Evolutionary conservation across 148 eudicot genomes (phyloP).

Genomic region (Polygonum maritimum): DNA sequence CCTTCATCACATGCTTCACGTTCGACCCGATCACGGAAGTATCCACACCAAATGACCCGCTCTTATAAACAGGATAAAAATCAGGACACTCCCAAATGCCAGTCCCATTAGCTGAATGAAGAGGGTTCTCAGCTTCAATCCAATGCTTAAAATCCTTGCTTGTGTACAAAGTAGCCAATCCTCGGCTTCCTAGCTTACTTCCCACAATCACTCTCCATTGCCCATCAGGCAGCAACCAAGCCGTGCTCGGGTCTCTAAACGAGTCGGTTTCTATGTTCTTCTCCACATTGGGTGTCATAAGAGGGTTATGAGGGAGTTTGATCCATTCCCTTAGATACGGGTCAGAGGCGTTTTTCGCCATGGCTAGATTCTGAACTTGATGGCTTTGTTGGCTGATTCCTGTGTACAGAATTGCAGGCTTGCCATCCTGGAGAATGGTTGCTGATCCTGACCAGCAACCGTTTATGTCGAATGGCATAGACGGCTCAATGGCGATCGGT

Average conservation of each 20-base stretch:
- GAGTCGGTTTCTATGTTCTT: conserved; percentile 3
- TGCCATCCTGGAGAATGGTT: conserved; percentile 34
- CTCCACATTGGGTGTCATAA: conserved; percentile 3
- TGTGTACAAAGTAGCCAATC: conserved; percentile 29
- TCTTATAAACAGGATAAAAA: conserved; percentile 43
- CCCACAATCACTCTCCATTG: conserved; percentile 10
- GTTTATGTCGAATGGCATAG: conserved; percentile 28
- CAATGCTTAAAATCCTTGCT: conserved; percentile 53
- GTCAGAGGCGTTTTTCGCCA: conserved; percentile 1
- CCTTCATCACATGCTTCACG: conserved; percentile 51
- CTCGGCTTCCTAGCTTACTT: neutral
- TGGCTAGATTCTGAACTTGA: conserved; percentile 11
- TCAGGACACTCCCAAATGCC: conserved; percentile 90
- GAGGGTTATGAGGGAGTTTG: conserved; percentile 9
- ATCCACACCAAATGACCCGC: conserved; percentile 23
- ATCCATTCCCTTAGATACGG: conserved; percentile 11
- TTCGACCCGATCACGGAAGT: conserved; percentile 18
- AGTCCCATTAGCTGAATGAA: conserved; percentile 24
- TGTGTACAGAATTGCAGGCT: conserved; percentile 38
- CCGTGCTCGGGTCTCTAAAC: conserved; percentile 11
- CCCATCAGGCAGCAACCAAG: conserved; percentile 10
- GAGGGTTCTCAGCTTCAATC: conserved; percentile 29
- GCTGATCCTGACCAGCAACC: conserved; percentile 76
- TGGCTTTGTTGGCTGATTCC: conserved; percentile 6
- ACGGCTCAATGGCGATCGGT: conserved; percentile 28